Conservation (phyloP, 306 rosid species). For the Sechiopsis laciniata region DNA sequence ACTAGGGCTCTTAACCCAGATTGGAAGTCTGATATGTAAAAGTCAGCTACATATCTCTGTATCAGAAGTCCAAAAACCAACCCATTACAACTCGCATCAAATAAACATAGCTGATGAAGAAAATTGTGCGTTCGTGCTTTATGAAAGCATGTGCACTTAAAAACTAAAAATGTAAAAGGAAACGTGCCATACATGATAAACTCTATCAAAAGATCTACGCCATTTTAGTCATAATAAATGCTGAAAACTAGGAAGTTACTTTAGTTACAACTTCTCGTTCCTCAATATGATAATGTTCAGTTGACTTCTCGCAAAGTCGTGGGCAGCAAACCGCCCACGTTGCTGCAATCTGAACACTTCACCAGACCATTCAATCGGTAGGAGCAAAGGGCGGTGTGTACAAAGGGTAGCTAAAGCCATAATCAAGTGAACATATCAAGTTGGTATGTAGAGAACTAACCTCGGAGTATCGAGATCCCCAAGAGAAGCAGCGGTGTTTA, state of each 20-base stretch:
- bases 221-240: not conserved
- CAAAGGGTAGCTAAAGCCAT: not conserved
- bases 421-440: not conserved
- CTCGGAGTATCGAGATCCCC: conserved; percentile 86
- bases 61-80: conserved; percentile 27
- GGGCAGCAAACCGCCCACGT: too few relatives aligned
- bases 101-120: not conserved
- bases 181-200: not conserved
- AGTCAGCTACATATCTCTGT: conserved; percentile 87
- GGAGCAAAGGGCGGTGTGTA: too few relatives aligned
- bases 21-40: conserved; percentile 90
- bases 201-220: not conserved
- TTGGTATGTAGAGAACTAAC: conserved; percentile 36
- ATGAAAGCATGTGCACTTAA: too few relatives aligned
- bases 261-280: too few relatives aligned
- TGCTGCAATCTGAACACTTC: too few relatives aligned
- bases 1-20: conserved; percentile 93
- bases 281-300: too few relatives aligned
- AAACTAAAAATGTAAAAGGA: too few relatives aligned
- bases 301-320: too few relatives aligned
- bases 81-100: not conserved
- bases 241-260: too few relatives aligned
- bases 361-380: too few relatives aligned
- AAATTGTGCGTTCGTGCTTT: too few relatives aligned
- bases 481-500: conserved; percentile 62